phyloP scores from a whole-genome alignment of 1,284 basidiomycete species.

The Ganoderma boninense region DNA sequence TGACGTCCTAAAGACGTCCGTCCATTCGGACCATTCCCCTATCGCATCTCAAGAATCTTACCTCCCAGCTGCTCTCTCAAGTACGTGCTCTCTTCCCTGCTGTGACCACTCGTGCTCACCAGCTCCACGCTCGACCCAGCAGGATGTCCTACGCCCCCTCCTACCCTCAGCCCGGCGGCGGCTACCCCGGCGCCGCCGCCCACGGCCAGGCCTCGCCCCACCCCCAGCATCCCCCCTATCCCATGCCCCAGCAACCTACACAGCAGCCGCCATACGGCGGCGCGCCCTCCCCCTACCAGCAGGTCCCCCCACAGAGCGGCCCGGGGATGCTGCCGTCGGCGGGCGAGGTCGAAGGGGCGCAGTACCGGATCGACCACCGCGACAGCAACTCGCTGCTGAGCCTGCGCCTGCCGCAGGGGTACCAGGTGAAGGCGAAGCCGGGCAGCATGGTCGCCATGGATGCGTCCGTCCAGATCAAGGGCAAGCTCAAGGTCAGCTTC shows the following conservation, averaged over 20 bases:
- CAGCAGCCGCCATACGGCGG: conserved; percentile 6
- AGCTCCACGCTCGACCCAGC: no score
- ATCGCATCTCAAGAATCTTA: no score
- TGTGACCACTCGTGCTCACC: no score
- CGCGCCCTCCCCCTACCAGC: conserved; percentile 13
- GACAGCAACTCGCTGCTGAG: conserved; percentile 45
- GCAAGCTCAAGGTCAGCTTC: conserved; percentile 43
- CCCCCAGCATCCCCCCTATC: conserved; percentile 13
- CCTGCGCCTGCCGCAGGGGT: conserved; percentile 39
- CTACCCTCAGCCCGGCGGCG: conserved; percentile 24
- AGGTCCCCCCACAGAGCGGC: background rate
- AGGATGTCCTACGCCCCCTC: conserved; percentile 21
- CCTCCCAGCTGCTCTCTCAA: no score
- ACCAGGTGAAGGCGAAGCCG: conserved; percentile 42
- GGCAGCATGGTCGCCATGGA: conserved; percentile 47
- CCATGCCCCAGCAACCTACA: conserved; percentile 9
- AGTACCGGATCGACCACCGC: conserved; percentile 43
- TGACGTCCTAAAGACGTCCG: no score
- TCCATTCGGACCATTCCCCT: no score
- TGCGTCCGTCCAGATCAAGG: conserved; percentile 41
- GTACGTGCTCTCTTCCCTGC: no score
- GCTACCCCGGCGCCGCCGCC: conserved; percentile 18
- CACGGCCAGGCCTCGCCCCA: conserved; percentile 2
- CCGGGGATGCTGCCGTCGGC: conserved; percentile 29
- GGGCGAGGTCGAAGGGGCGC: conserved; percentile 39